These are phyloP conservation scores for Tausonia pullulans DNA, from an alignment of 1,284 basidiomycete species.

Conservation along the genomic window DNA sequence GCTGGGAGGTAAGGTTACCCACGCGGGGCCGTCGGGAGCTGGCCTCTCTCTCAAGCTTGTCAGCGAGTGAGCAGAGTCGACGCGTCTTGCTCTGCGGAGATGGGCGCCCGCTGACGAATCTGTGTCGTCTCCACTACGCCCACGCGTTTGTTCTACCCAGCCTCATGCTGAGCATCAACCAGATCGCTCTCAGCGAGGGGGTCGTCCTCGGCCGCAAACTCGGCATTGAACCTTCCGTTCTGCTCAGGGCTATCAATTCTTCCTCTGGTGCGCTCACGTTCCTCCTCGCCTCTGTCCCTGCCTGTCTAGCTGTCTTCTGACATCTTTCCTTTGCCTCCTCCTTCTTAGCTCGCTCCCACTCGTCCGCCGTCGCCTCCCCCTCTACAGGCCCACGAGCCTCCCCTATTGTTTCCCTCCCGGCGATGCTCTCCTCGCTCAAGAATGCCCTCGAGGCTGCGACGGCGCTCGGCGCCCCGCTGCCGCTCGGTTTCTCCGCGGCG, in stretches of 20 bases:
- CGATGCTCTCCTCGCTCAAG: neutral
- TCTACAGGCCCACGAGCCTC: too few relatives aligned
- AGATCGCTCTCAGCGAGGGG: conserved; percentile 32
- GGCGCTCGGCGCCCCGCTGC: neutral
- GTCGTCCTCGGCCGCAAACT: conserved; percentile 5
- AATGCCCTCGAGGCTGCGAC: conserved; percentile 5
- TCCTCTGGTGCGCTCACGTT: neutral
- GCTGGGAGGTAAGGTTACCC: conserved; percentile 30
- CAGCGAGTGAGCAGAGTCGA: conserved; percentile 28
- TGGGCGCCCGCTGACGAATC: neutral
- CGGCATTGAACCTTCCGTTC: neutral
- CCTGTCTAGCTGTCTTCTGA: neutral
- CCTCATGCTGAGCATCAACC: conserved; percentile 32
- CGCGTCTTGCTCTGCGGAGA: neutral
- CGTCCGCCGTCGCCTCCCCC: too few relatives aligned
- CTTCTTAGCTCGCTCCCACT: neutral
- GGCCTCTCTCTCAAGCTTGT: conserved; percentile 32
- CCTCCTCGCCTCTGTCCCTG: neutral
- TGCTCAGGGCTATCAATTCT: neutral
- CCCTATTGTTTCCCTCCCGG: neutral
- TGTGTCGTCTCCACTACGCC: neutral
- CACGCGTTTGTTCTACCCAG: conserved; percentile 15
- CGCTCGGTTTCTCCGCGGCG: conserved; percentile 4
- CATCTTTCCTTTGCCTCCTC: neutral
- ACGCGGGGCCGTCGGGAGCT: conserved; percentile 28